Conservation (phyloP, 176 grass and related monocot genomes). For the Juncus inflexus region DNA sequence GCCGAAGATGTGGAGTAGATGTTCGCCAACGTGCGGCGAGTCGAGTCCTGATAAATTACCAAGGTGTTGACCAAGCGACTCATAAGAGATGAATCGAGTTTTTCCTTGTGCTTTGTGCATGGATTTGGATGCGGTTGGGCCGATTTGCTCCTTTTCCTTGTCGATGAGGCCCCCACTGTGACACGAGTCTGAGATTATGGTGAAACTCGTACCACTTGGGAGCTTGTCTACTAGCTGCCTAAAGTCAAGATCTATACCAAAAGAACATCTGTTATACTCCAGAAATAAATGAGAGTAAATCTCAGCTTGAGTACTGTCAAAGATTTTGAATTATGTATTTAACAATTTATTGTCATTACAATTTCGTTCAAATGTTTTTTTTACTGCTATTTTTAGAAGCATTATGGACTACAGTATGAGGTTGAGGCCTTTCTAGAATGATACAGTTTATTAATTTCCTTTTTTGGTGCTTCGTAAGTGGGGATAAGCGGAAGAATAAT, state of each 20-base stretch:
- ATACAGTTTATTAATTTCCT: too few relatives aligned
- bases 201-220: slow-evolving; percentile 52
- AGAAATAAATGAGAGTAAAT: too few relatives aligned
- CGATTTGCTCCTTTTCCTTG: slow-evolving; percentile 89
- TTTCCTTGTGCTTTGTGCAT: not conserved
- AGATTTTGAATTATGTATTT: too few relatives aligned
- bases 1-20: slow-evolving; percentile 60
- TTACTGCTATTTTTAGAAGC: too few relatives aligned
- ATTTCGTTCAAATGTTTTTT: too few relatives aligned
- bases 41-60: slow-evolving; percentile 41
- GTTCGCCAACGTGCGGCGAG: slow-evolving; percentile 50
- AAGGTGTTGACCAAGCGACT: slow-evolving; percentile 40
- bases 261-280: too few relatives aligned
- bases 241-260: slow-evolving; percentile 52
- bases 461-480: too few relatives aligned
- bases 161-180: slow-evolving; percentile 95
- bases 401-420: not conserved
- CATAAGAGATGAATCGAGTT: slow-evolving; percentile 41
- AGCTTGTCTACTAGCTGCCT: slow-evolving; percentile 60
- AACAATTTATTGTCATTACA: too few relatives aligned
- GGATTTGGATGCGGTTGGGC: slow-evolving; percentile 26
- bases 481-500: too few relatives aligned
- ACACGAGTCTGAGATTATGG: slow-evolving; percentile 79
- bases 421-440: not conserved
- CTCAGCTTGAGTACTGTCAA: too few relatives aligned